phyloP scores from a whole-genome alignment of 441 rosid genomes.

The Macaranga tanarius region DNA sequence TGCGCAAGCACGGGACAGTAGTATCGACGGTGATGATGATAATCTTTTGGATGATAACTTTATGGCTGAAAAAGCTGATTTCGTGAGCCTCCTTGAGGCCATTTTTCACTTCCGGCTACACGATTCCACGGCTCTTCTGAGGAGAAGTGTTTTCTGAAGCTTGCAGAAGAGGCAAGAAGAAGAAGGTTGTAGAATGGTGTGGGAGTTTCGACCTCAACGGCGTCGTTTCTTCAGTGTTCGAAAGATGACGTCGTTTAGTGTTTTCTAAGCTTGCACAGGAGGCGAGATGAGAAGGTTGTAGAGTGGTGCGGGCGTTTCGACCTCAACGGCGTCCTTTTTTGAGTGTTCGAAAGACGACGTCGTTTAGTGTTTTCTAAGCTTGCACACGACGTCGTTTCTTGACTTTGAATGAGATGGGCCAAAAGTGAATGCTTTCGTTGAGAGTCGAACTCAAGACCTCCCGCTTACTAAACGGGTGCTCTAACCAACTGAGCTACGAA shows the following conservation, averaged over 20 bases:
- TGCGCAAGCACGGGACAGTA: slow-evolving; percentile 29
- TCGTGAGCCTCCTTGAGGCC: slow-evolving; percentile 46
- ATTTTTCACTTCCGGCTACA: slow-evolving; percentile 1
- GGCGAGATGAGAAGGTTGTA: no score
- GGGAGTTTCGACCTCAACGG: neutral
- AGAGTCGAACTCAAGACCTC: slow-evolving; percentile 98
- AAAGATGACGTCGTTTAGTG: slow-evolving; percentile 6
- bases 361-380: no score
- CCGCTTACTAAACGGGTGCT: slow-evolving; percentile 99
- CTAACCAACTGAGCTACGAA: slow-evolving; percentile 98
- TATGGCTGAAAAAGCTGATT: slow-evolving; percentile 30
- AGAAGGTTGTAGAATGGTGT: slow-evolving; percentile 34
- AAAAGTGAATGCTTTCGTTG: slow-evolving; percentile 52
- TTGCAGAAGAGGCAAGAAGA: slow-evolving; percentile 25
- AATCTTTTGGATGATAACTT: slow-evolving; percentile 20
- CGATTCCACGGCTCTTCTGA: no score
- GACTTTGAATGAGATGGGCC: no score
- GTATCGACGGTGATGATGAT: no score
- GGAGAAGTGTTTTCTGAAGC: neutral
- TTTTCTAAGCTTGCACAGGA: no score
- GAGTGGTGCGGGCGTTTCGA: no score
- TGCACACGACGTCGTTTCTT: no score
- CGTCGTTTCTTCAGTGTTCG: slow-evolving; percentile 2
- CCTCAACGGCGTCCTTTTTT: no score
- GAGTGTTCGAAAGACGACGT: no score